Conservation (phyloP, 2,329 filamentous ascomycete genomes). For the Falciphora oryzae region DNA sequence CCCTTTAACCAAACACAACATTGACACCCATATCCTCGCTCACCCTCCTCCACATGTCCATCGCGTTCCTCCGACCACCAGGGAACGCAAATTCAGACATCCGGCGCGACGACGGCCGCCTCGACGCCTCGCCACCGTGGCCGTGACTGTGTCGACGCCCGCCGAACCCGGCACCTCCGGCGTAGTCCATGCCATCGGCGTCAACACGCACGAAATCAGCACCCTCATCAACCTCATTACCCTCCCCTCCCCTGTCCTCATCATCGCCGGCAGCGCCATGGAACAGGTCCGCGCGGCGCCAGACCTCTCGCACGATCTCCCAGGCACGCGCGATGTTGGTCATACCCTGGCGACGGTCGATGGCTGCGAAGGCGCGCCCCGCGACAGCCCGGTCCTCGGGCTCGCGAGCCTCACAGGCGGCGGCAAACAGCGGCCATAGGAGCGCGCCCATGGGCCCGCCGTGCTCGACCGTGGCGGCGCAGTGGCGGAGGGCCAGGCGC, state of each 20-base stretch:
- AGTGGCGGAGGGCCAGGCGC: slow-evolving; percentile 45
- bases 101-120: background rate
- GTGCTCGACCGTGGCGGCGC: slow-evolving; percentile 47
- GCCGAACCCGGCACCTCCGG: slow-evolving; percentile 1
- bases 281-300: slow-evolving; percentile 43
- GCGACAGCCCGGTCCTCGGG: slow-evolving; percentile 46
- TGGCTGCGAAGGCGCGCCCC: slow-evolving; percentile 42
- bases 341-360: slow-evolving; percentile 57
- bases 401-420: slow-evolving; percentile 51
- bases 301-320: slow-evolving; percentile 56
- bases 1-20: slow-evolving; percentile 50
- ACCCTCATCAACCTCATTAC: slow-evolving; percentile 13
- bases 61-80: slow-evolving; percentile 6
- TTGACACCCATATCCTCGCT: slow-evolving; percentile 52
- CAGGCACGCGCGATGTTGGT: slow-evolving; percentile 57
- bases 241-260: slow-evolving; percentile 16
- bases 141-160: background rate
- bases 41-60: slow-evolving; percentile 50
- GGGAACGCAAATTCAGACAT: background rate
- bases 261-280: background rate
- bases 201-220: slow-evolving; percentile 15
- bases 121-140: background rate
- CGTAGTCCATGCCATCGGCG: slow-evolving; percentile 9
- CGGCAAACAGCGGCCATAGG: slow-evolving; percentile 60
- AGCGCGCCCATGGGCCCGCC: slow-evolving; percentile 57